These are phyloP conservation scores for Colletotrichum eremochloae DNA, from an alignment of 2,329 filamentous ascomycete species.

Conservation along the genomic window DNA sequence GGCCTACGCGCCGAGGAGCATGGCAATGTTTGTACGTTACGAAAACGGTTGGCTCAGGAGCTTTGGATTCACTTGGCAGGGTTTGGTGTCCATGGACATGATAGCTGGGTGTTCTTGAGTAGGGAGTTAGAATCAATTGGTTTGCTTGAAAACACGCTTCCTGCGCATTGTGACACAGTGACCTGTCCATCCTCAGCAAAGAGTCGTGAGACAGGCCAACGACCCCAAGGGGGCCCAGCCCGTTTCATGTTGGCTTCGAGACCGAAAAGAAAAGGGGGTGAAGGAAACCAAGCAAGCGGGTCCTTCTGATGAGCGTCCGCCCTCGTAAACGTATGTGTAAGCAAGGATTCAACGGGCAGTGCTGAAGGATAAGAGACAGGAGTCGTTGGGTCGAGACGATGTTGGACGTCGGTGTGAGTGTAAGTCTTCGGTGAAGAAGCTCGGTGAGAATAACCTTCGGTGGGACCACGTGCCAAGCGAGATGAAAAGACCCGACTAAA, in stretches of 20 bases:
- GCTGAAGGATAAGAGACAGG: not conserved
- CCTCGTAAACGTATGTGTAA: accelerated
- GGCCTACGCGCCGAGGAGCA: slow-evolving; percentile 17
- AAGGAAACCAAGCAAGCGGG: too few species aligned
- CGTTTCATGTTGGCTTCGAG: slow-evolving; percentile 13
- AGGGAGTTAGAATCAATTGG: slow-evolving; percentile 40
- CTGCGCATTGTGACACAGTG: not conserved
- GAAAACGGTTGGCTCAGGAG: slow-evolving; percentile 14
- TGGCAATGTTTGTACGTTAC: slow-evolving; percentile 1
- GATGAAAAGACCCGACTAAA: slow-evolving; percentile 20
- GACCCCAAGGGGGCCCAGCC: not conserved
- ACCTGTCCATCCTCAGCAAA: not conserved
- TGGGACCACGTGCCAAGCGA: slow-evolving; percentile 25
- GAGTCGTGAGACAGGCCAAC: not conserved
- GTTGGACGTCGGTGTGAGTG: not conserved
- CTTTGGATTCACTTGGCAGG: slow-evolving; percentile 19
- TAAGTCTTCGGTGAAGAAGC: not conserved
- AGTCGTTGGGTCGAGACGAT: not conserved
- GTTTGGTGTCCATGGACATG: slow-evolving; percentile 25
- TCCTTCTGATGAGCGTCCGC: accelerated
- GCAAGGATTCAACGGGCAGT: not conserved
- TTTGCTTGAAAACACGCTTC: not conserved
- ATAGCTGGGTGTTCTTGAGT: slow-evolving; percentile 32
- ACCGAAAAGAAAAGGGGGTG: not conserved
- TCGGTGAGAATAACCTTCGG: slow-evolving; percentile 11